phyloP scores from a whole-genome alignment of 2,329 filamentous ascomycete species.

The Exophiala sp. region DNA sequence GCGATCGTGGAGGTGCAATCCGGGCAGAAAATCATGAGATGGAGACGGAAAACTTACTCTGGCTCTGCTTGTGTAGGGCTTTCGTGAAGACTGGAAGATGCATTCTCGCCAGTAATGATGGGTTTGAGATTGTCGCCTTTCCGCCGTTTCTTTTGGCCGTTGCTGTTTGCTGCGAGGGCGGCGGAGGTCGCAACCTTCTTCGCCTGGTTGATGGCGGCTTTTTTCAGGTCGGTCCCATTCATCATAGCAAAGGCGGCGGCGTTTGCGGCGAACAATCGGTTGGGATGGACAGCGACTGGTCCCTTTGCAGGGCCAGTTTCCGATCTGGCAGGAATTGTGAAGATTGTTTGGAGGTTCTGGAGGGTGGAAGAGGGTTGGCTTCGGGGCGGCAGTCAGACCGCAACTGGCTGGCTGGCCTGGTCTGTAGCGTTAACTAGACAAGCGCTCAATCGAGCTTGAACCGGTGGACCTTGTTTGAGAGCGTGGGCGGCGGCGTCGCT shows the following conservation, averaged over 20 bases:
- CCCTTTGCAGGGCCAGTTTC: conserved; percentile 28
- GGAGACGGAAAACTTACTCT: conserved; percentile 24
- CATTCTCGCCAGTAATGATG: conserved; percentile 58
- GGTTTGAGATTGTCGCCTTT: conserved; percentile 60
- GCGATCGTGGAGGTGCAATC: conserved; percentile 7
- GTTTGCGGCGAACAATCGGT: conserved; percentile 25
- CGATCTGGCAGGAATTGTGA: conserved; percentile 26
- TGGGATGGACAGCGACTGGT: conserved; percentile 23
- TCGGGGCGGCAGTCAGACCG: conserved; percentile 15
- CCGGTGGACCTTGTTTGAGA: background rate
- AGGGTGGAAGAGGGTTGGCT: conserved; percentile 16
- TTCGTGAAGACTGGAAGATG: conserved; percentile 24
- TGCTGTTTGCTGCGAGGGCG: conserved; percentile 46
- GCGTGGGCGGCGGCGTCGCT: background rate
- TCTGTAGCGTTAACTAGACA: background rate
- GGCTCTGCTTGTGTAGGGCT: conserved; percentile 38
- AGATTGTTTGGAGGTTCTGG: conserved; percentile 15
- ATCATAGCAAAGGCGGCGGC: conserved; percentile 40
- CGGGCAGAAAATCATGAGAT: conserved; percentile 4
- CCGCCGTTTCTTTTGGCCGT: conserved; percentile 58
- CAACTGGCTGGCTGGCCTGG: conserved; percentile 10
- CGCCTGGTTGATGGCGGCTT: conserved; percentile 59
- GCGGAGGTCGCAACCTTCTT: conserved; percentile 55
- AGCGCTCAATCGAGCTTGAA: background rate
- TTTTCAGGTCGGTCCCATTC: conserved; percentile 60